Conservation (phyloP, 2,329 filamentous ascomycete species). For the Didymella arachidicola region DNA sequence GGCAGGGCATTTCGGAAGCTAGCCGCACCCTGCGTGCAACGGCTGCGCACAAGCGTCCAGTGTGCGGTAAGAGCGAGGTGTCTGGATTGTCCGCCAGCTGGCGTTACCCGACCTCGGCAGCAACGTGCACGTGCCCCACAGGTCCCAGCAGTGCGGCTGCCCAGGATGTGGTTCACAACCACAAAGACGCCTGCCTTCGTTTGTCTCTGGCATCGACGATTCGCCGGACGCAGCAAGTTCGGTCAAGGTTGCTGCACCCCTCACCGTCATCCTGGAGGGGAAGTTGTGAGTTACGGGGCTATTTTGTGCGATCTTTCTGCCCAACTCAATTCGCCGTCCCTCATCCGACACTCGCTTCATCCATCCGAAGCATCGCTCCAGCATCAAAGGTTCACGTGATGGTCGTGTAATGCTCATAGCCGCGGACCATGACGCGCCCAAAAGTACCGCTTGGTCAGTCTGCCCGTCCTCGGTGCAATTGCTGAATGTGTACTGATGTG, state of each 20-base stretch:
- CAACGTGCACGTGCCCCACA: constrained; percentile 7
- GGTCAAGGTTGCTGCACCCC: constrained; percentile 15
- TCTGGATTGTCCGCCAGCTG: constrained; percentile 12
- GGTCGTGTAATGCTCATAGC: constrained; percentile 22
- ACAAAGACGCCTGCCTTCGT: constrained; percentile 18
- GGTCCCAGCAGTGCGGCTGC: constrained; percentile 5
- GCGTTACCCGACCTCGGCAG: constrained; percentile 17
- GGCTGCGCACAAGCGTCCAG: constrained; percentile 19
- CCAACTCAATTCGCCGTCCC: constrained; percentile 29
- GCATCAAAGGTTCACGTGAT: constrained; percentile 34
- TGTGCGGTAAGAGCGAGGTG: constrained; percentile 2
- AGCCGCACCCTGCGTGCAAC: constrained; percentile 22
- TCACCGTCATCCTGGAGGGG: constrained; percentile 21
- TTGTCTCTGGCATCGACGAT: constrained; percentile 18
- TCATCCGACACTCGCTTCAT: constrained; percentile 43
- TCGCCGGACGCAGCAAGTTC: constrained; percentile 18
- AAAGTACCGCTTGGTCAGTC: constrained; percentile 46
- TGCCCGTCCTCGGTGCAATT: constrained; percentile 16
- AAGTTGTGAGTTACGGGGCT: constrained; percentile 19
- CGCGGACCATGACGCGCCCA: constrained; percentile 43
- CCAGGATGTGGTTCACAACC: constrained; percentile 14
- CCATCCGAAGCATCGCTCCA: constrained; percentile 36
- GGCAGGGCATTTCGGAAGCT: constrained; percentile 26
- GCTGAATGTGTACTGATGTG: constrained; percentile 50
- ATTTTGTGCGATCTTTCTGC: constrained; percentile 22